Evolutionary conservation across 23 red algal genomes (phyloP).

Genomic region (Pyropia haitanensis): DNA sequence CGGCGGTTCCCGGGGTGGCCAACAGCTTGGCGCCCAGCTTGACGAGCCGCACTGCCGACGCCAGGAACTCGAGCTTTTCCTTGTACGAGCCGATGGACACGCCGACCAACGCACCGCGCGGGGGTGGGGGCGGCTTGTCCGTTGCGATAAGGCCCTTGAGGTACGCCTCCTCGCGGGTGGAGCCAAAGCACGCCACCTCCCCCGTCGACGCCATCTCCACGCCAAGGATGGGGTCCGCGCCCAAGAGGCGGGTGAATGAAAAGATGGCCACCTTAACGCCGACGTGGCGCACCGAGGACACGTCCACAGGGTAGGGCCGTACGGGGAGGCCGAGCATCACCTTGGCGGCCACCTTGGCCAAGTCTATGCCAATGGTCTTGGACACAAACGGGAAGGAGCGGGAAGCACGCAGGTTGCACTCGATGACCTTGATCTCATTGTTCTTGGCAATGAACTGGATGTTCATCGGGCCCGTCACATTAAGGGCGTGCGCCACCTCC

Average conservation of each 20-base stretch:
- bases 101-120: constrained; percentile 16
- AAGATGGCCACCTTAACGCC: constrained; percentile 96
- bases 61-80: constrained; percentile 96
- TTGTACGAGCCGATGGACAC: constrained; percentile 95
- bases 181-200: constrained; percentile 96
- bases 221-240: constrained; percentile 95
- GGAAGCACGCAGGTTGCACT: constrained; percentile 94
- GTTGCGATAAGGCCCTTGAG: constrained; percentile 85
- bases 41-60: constrained; percentile 80
- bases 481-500: constrained; percentile 88
- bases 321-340: constrained; percentile 87
- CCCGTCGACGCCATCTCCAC: constrained; percentile 99
- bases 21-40: constrained; percentile 57
- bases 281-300: constrained; percentile 54
- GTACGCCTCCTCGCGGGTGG: constrained; percentile 88
- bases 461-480: constrained; percentile 99
- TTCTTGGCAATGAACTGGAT: constrained; percentile 99
- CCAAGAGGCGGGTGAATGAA: constrained; percentile 88
- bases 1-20: constrained; percentile 92
- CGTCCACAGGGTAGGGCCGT: constrained; percentile 79
- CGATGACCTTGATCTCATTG: constrained; percentile 99
- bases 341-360: constrained; percentile 97
- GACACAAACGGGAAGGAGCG: constrained; percentile 93
- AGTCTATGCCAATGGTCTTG: constrained; percentile 92
- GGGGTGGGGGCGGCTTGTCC: constrained; percentile 3